Percentiles rank a stretch among this genome's conserved stretches.
phyloP scores from a whole-genome alignment of 768 basidiomycete genomes.

The Russula lepida region DNA sequence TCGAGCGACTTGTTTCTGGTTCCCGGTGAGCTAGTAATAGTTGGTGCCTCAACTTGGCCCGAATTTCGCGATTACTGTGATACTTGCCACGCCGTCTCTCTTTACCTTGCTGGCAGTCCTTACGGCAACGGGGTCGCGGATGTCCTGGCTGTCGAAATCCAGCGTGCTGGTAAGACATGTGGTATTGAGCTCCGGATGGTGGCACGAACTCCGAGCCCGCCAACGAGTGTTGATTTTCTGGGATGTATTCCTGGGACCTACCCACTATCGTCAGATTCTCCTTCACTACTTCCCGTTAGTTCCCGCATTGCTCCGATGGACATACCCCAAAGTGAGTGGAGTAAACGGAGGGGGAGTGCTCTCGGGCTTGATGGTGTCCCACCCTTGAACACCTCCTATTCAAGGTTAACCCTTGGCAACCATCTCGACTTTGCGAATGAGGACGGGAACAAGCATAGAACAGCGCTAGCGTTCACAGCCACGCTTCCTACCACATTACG shows the following conservation, averaged over 20 bases:
- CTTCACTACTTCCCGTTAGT: not conserved
- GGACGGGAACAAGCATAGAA: not conserved
- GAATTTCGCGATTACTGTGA: slow-evolving; percentile 7
- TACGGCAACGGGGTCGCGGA: not conserved
- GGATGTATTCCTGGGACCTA: slow-evolving; percentile 15
- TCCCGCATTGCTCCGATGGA: not conserved
- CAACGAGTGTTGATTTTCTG: not conserved
- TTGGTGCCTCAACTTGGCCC: slow-evolving; percentile 6
- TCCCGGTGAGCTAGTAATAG: not conserved
- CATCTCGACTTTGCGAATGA: not conserved
- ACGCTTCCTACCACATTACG: slow-evolving; percentile 11
- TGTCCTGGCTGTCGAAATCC: slow-evolving; percentile 4
- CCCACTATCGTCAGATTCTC: slow-evolving; percentile 1
- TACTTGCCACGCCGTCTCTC: not conserved
- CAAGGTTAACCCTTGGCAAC: not conserved
- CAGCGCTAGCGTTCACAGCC: not conserved
- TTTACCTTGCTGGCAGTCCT: slow-evolving; percentile 1
- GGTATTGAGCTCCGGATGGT: slow-evolving; percentile 8
- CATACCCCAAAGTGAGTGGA: not conserved
- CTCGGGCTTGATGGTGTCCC: slow-evolving; percentile 9
- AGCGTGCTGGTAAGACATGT: not conserved
- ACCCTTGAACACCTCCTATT: not conserved
- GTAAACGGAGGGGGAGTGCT: not conserved
- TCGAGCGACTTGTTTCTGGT: not conserved
- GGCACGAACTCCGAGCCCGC: not conserved